A percentile compares a stretch with the other conserved stretches of the same genome.
Evolutionary conservation across 768 basidiomycete genomes (phyloP).

Genomic region (Tulasnella sp.): DNA sequence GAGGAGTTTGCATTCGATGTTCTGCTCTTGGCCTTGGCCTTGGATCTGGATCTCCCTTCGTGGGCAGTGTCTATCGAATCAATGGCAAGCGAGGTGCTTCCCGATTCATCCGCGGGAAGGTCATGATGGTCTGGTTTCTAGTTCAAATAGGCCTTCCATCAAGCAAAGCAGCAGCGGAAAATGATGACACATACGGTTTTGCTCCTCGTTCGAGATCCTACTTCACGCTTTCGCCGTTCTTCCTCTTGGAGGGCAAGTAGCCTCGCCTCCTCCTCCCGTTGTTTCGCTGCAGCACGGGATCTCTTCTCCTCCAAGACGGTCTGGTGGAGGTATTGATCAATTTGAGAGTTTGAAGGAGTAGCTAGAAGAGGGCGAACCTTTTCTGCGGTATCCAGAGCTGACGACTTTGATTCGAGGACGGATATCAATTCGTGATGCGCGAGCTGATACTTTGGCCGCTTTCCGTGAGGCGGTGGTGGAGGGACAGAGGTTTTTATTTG

Average conservation of each 20-base stretch:
- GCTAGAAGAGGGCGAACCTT: background rate
- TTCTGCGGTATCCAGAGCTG: background rate
- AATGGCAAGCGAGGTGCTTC: background rate
- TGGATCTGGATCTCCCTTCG: background rate
- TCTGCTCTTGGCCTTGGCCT: background rate
- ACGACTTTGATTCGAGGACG: background rate
- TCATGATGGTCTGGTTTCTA: background rate
- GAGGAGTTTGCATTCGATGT: background rate
- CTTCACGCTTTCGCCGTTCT: background rate
- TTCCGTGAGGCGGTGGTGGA: background rate
- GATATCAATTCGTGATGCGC: background rate
- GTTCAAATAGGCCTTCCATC: background rate
- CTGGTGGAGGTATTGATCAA: background rate
- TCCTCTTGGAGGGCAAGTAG: background rate
- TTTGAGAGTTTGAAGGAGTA: background rate
- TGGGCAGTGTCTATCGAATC: background rate
- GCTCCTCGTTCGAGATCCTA: slow-evolving; percentile 3
- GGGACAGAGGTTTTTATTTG: slow-evolving; percentile 37
- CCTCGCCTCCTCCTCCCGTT: background rate
- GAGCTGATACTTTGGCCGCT: background rate
- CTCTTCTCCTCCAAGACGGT: background rate
- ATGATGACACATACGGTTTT: background rate
- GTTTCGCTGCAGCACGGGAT: background rate
- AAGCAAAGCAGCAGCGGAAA: background rate
- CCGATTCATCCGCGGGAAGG: background rate